phyloP scores from a whole-genome alignment of 306 rosid species.

The Malus sylvestris region DNA sequence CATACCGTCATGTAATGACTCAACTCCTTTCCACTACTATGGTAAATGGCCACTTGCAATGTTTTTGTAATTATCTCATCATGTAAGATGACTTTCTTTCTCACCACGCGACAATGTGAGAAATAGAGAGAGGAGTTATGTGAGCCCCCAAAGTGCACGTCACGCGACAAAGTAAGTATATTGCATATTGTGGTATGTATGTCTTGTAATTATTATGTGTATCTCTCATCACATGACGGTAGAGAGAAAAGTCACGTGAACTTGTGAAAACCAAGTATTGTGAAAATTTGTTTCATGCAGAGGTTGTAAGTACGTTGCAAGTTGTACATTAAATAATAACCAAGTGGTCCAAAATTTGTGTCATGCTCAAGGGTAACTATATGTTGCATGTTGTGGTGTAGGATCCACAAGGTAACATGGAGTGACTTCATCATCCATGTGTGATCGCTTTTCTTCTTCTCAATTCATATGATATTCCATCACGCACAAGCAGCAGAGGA shows the following conservation, averaged over 20 bases:
- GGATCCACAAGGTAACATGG: constrained; percentile 45
- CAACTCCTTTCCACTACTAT: no score
- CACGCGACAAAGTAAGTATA: no score
- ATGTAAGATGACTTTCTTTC: no score
- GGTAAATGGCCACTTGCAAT: no score
- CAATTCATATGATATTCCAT: constrained; percentile 5
- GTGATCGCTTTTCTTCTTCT: constrained; percentile 28
- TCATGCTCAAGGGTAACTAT: background rate
- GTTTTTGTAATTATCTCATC: no score
- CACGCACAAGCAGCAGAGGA: background rate
- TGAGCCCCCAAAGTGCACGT: no score
- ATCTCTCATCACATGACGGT: background rate
- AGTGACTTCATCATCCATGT: constrained; percentile 58
- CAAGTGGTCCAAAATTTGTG: background rate
- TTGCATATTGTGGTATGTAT: no score
- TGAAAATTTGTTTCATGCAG: background rate
- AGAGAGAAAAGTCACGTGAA: background rate
- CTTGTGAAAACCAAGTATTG: background rate
- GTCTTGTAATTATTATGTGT: background rate
- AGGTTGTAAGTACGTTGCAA: background rate
- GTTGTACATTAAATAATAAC: background rate
- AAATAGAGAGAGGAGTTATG: no score
- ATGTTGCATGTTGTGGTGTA: constrained; percentile 30
- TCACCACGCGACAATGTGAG: no score
- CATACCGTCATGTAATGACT: accelerated